Percentiles rank a stretch among this genome's conserved stretches.
Conservation (phyloP, 2,329 filamentous ascomycete genomes). For the Cadophora gregata region DNA sequence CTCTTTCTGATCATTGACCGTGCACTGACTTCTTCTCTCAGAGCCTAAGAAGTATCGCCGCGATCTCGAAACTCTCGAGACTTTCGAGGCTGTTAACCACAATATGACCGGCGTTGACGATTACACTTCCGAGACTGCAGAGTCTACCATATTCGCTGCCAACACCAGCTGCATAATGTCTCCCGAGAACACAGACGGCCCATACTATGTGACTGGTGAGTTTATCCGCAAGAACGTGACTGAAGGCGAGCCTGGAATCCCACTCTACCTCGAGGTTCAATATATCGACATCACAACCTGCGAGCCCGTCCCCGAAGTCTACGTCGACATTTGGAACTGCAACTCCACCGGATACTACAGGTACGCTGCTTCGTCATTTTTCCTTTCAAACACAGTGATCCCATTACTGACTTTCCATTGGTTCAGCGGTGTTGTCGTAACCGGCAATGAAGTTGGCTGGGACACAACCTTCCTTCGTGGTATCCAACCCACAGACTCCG, state of each 20-base stretch:
- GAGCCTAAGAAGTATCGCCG: background rate
- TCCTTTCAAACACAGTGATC: too few relatives aligned
- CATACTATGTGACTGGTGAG: background rate
- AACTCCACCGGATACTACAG: conserved; percentile 49
- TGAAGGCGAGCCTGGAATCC: conserved; percentile 12
- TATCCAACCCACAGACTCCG: background rate
- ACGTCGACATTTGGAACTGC: conserved; percentile 50
- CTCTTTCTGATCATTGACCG: background rate
- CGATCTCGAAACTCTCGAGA: background rate
- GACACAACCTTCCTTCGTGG: background rate
- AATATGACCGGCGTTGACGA: background rate
- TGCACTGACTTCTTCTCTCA: background rate
- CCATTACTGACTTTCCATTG: background rate
- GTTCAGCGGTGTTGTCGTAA: background rate
- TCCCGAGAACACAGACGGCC: background rate
- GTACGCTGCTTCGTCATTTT: background rate
- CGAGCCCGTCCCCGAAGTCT: conserved; percentile 46
- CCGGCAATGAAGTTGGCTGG: background rate
- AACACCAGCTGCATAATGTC: background rate
- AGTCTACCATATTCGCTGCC: background rate
- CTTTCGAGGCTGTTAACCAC: background rate
- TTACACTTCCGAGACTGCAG: background rate
- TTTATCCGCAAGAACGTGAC: background rate
- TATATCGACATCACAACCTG: conserved; percentile 50
- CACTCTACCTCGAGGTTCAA: conserved; percentile 43